Evolutionary conservation across 345 rosid species (phyloP), one percentile per base, ranked within the genome.

Genomic region (Sapria himalayana): DNA sequence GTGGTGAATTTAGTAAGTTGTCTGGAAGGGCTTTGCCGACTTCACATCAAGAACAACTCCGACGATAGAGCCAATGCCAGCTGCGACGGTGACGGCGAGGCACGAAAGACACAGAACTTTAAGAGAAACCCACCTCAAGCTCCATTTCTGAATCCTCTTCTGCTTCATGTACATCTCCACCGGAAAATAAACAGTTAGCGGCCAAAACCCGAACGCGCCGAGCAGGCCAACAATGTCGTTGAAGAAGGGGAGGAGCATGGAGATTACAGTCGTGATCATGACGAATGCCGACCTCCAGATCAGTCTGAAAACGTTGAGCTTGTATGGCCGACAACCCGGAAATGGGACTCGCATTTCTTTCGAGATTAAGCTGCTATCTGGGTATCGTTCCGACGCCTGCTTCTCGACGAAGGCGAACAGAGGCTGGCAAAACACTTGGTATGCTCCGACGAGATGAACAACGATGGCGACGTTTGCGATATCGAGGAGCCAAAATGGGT

Each of bases 201-300:
- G 98, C 93, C 98, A 89, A 37, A 78, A 89, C 32, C 91, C 98
- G 0, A 89, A 34, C 0, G 98, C 94, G 5, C 94, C 94, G 7
- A 89, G 78, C 7, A 86, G 61, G 15, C 94, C 93, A 2, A 76
- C 91, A 0, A 78, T 62, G 33, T 73, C 85, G 10, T 78, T 78
- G 39, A 89, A 89, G 67, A 82, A 82, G 1, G 98, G 98, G 39
- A 79, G 64, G 12, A 82, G 58, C 98, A 89, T 82, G 7, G 98
- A 67, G 35, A 79, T 70, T 44, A 74, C 33, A 0, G 94, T 89
- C 22, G 91, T 72, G 4, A 41, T 1, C 25, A 82, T 45, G 50
- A 89, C 98, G 25, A 82, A 89, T 3, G 50, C 0, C n/a, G 94
- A 73, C 74, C 98, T 72, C 91, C 94, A 89, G 0, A 78, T 59